These are phyloP conservation scores for Aeschynomene evenia DNA, from an alignment of 306 rosid genomes.

Conservation along the genomic window DNA sequence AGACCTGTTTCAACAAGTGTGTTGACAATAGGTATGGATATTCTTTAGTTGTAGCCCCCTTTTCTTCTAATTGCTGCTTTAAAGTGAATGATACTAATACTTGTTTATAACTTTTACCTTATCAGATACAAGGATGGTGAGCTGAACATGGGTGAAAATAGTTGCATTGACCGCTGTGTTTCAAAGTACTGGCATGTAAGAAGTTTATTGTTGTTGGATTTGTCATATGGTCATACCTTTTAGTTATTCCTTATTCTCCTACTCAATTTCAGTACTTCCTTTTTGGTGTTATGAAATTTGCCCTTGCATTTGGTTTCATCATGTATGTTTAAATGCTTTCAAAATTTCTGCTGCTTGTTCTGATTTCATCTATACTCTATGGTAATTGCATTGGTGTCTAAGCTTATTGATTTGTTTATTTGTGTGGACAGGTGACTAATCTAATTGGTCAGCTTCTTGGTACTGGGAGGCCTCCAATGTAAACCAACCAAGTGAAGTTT, in stretches of 20 bases:
- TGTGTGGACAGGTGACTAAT: conserved; percentile 66
- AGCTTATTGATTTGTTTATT: not conserved
- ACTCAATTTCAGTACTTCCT: not conserved
- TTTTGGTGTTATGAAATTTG: not conserved
- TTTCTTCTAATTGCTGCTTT: not conserved
- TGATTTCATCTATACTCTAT: not conserved
- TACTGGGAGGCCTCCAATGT: conserved; percentile 72
- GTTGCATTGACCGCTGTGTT: conserved; percentile 97
- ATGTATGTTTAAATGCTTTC: not conserved
- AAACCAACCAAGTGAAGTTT: conserved; percentile 19
- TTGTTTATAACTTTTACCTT: not conserved
- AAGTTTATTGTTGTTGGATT: conserved; percentile 11
- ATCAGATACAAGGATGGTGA: conserved; percentile 94
- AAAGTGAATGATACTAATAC: conserved; percentile 6
- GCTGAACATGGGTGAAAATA: conserved; percentile 97
- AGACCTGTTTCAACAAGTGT: conserved; percentile 87
- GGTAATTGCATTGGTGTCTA: not conserved
- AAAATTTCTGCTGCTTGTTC: conserved; percentile 1
- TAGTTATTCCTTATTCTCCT: not conserved
- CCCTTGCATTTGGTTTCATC: not conserved
- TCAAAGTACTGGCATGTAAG: conserved; percentile 98
- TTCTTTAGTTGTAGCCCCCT: not conserved
- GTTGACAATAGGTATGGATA: conserved; percentile 79
- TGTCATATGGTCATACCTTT: not conserved
- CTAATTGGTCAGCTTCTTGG: conserved; percentile 83